A percentile compares a stretch with the other conserved stretches of the same genome.
Conservation (phyloP, 768 basidiomycete genomes). For the Leccinum fibrillosum region DNA sequence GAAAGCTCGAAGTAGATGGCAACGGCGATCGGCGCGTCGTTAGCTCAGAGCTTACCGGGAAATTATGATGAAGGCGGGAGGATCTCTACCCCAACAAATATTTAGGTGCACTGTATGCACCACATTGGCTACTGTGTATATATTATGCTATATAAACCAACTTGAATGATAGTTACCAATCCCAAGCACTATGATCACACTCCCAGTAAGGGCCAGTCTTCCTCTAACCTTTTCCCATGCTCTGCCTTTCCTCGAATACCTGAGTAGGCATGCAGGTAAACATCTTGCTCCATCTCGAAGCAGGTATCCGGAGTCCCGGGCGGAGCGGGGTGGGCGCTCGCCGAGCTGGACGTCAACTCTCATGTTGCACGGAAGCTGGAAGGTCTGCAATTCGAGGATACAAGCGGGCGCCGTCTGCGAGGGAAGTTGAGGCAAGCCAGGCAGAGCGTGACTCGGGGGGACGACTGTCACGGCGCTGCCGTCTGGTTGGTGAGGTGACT, state of each 20-base stretch:
- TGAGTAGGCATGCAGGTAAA: neutral
- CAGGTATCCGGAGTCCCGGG: neutral
- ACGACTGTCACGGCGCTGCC: neutral
- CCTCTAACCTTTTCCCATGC: neutral
- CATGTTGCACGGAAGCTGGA: neutral
- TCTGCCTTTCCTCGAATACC: neutral
- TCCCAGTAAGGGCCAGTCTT: neutral
- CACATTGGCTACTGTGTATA: neutral
- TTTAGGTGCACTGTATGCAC: neutral
- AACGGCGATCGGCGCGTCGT: neutral
- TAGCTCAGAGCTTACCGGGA: neutral
- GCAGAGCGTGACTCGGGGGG: neutral
- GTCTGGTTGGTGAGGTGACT: no score
- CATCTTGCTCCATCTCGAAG: neutral
- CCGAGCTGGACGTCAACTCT: neutral
- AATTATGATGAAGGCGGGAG: neutral
- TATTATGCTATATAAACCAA: neutral
- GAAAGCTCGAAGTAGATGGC: neutral
- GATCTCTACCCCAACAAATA: neutral
- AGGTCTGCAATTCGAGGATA: neutral
- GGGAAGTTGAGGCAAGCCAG: no score
- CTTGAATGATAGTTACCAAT: neutral
- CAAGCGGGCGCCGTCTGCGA: neutral
- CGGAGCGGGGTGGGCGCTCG: neutral
- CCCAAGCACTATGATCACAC: neutral